These are phyloP conservation scores for Trametes cingulata DNA, from an alignment of 768 basidiomycete genomes.

Conservation along the genomic window DNA sequence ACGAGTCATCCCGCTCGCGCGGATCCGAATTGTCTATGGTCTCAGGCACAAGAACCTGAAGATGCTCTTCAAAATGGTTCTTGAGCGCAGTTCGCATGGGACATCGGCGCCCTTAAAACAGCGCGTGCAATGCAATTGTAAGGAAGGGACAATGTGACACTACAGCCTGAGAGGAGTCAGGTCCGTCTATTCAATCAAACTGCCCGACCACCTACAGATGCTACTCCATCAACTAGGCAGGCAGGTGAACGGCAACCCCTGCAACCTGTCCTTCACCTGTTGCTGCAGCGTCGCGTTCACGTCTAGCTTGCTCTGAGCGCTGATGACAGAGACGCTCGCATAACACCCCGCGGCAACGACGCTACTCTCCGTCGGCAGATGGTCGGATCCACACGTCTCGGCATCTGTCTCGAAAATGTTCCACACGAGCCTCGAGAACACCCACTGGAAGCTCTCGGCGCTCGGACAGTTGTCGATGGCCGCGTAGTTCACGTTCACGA, in stretches of 20 bases:
- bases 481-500: conserved; percentile 41
- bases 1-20: background rate
- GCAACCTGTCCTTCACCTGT: conserved; percentile 28
- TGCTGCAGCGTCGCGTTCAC: conserved; percentile 34
- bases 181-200: too few species aligned
- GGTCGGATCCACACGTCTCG: conserved; percentile 33
- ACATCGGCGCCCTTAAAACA: too few species aligned
- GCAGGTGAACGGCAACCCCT: conserved; percentile 16
- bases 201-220: too few species aligned
- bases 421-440: conserved; percentile 34
- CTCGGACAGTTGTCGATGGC: conserved; percentile 30
- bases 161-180: too few species aligned
- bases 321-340: conserved; percentile 34
- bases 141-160: too few species aligned
- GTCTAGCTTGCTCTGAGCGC: conserved; percentile 34
- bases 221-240: background rate
- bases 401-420: conserved; percentile 32
- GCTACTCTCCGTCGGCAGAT: conserved; percentile 34
- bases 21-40: too few species aligned
- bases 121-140: too few species aligned
- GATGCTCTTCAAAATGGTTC: too few species aligned
- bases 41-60: too few species aligned
- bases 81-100: background rate
- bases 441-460: conserved; percentile 32
- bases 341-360: conserved; percentile 33